These are phyloP conservation scores for Xylariaceae sp. DNA, from an alignment of 2,329 filamentous ascomycete species.

Conservation along the genomic window DNA sequence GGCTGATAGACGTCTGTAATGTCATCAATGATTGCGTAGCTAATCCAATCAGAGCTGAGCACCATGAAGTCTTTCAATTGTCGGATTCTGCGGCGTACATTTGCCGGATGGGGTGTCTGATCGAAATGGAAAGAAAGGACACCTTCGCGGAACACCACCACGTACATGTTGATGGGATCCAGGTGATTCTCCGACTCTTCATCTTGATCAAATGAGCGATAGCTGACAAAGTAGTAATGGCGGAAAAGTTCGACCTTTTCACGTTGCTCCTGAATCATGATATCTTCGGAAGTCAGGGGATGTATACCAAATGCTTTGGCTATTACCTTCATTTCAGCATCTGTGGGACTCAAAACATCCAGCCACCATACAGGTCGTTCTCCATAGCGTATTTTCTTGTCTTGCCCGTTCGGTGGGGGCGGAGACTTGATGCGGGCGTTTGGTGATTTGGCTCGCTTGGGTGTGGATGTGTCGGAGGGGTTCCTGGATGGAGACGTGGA, in stretches of 20 bases:
- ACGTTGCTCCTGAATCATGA: slow-evolving; percentile 93
- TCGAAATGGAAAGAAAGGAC: slow-evolving; percentile 96
- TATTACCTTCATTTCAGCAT: slow-evolving; percentile 91
- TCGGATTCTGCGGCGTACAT: slow-evolving; percentile 87
- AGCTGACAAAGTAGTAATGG: slow-evolving; percentile 98
- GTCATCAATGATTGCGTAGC: slow-evolving; percentile 95
- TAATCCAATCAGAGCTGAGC: slow-evolving; percentile 94
- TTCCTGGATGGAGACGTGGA: slow-evolving; percentile 19
- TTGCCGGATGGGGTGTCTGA: slow-evolving; percentile 92
- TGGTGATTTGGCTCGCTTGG: slow-evolving; percentile 21
- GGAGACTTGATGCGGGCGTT: slow-evolving; percentile 9
- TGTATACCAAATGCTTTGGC: slow-evolving; percentile 94
- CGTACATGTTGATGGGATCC: slow-evolving; percentile 95
- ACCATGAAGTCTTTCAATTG: slow-evolving; percentile 93
- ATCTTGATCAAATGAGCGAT: slow-evolving; percentile 96
- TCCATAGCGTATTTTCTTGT: slow-evolving; percentile 52
- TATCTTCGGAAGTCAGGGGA: slow-evolving; percentile 91
- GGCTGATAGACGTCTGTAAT: slow-evolving; percentile 96
- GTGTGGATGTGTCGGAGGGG: slow-evolving; percentile 20
- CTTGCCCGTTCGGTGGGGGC: slow-evolving; percentile 13
- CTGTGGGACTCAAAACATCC: slow-evolving; percentile 84
- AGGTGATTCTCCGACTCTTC: slow-evolving; percentile 83
- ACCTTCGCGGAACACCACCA: slow-evolving; percentile 93
- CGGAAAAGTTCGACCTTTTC: slow-evolving; percentile 98
- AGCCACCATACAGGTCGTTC: slow-evolving; percentile 95